Conservation (phyloP, 441 rosid genomes). For the Populus hybrid region DNA sequence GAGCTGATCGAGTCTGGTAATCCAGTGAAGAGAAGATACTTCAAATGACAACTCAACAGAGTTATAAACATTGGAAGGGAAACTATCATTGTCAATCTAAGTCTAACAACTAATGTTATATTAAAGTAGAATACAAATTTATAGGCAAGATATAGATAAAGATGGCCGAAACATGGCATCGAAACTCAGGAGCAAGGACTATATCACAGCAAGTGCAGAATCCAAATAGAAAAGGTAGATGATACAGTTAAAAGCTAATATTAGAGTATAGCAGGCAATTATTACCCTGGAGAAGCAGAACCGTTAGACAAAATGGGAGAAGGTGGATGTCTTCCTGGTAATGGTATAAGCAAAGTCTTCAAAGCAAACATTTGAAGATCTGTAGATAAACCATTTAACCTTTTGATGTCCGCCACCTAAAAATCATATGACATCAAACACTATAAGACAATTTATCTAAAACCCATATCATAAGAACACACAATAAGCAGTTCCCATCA, state of each 20-base stretch:
- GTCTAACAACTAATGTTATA: background rate
- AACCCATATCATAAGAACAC: background rate
- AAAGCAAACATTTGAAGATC: slow-evolving; percentile 76
- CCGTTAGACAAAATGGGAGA: slow-evolving; percentile 32
- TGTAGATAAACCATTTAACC: slow-evolving; percentile 52
- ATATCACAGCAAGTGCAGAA: background rate
- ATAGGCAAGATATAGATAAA: background rate
- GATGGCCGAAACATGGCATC: background rate
- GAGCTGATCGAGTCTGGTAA: background rate
- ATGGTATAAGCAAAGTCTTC: slow-evolving; percentile 49
- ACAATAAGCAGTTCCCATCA: background rate
- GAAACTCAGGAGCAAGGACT: background rate
- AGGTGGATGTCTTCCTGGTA: slow-evolving; percentile 62
- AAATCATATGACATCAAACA: slow-evolving; percentile 5
- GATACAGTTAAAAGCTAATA: background rate
- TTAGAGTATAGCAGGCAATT: background rate
- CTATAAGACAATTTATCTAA: background rate
- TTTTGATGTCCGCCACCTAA: slow-evolving; percentile 59
- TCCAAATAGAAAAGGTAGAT: background rate
- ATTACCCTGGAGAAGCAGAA: slow-evolving; percentile 40
- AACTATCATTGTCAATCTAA: background rate
- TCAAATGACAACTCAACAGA: background rate
- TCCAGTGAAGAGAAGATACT: background rate
- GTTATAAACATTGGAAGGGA: background rate
- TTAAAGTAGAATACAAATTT: background rate